These are phyloP conservation scores for Choiromyces venosus DNA, from an alignment of 495 filamentous ascomycete species.

Conservation along the genomic window DNA sequence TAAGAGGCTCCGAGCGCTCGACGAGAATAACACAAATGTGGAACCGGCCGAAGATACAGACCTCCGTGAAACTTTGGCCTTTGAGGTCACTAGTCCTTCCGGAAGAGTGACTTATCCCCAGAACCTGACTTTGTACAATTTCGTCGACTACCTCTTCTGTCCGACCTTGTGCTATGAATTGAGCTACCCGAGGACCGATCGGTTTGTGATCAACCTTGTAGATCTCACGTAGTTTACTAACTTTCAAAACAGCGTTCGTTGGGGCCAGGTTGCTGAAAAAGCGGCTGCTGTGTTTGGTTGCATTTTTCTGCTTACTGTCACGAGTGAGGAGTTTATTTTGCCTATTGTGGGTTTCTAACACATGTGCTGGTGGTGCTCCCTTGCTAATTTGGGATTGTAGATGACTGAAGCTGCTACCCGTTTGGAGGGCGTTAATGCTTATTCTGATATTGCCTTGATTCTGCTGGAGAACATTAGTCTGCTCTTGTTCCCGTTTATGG, in stretches of 20 bases:
- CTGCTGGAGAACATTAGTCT: constrained; percentile 87
- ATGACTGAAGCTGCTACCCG: constrained; percentile 61
- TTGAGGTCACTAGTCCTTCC: constrained; percentile 81
- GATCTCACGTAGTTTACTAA: not conserved
- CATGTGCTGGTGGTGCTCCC: not conserved
- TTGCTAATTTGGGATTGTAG: constrained; percentile 16
- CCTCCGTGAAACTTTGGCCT: constrained; percentile 79
- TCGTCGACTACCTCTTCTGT: constrained; percentile 80
- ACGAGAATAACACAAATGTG: constrained; percentile 44
- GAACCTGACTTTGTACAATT: constrained; percentile 78
- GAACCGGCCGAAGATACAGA: constrained; percentile 46
- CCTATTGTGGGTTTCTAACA: constrained; percentile 58
- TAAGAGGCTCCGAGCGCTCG: constrained; percentile 69
- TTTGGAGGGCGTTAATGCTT: constrained; percentile 55
- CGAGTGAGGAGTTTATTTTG: constrained; percentile 91
- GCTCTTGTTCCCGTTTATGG: constrained; percentile 95
- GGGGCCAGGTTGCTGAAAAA: constrained; percentile 80
- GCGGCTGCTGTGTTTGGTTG: constrained; percentile 88
- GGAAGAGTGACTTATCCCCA: constrained; percentile 85
- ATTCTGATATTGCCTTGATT: constrained; percentile 66
- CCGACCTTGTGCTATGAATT: constrained; percentile 97
- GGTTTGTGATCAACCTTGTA: constrained; percentile 4
- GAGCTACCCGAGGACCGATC: constrained; percentile 77
- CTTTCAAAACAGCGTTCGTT: constrained; percentile 51
- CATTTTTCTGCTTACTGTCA: constrained; percentile 87